Conservation (phyloP, 805 yeast species). For the Jamesozyma piceae region DNA sequence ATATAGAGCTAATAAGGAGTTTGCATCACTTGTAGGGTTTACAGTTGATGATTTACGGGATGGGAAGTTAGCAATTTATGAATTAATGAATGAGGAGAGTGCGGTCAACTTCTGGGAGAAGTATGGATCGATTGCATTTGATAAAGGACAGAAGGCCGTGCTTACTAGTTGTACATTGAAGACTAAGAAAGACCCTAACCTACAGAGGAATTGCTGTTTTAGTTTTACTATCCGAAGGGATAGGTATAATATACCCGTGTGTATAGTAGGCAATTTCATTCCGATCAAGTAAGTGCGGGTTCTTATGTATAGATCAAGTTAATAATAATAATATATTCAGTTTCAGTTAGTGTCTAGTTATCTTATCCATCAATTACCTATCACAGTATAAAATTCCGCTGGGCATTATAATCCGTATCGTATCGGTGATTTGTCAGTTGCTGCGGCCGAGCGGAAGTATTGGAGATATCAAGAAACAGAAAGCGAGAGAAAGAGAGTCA, state of each 20-base stretch:
- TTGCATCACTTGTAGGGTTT: constrained; percentile 86
- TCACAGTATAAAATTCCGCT: too few relatives aligned
- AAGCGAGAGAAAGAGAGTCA: not conserved
- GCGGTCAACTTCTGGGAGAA: constrained; percentile 97
- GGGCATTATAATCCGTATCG: too few relatives aligned
- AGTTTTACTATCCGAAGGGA: constrained; percentile 90
- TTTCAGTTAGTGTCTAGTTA: too few relatives aligned
- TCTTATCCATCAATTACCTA: too few relatives aligned
- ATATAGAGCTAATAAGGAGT: constrained; percentile 89
- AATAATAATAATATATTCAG: too few relatives aligned
- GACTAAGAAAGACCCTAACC: constrained; percentile 62
- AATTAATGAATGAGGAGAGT: constrained; percentile 89
- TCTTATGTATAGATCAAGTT: too few relatives aligned
- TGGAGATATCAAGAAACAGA: not conserved
- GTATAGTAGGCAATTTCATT: constrained; percentile 90
- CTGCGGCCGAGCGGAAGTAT: too few relatives aligned
- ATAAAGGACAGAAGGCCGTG: constrained; percentile 90
- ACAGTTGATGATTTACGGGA: constrained; percentile 84
- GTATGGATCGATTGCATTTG: constrained; percentile 93
- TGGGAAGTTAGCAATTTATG: constrained; percentile 86
- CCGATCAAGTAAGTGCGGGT: constrained; percentile 41
- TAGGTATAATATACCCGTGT: constrained; percentile 87
- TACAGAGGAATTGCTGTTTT: constrained; percentile 69
- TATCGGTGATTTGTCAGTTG: too few relatives aligned
- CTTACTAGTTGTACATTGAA: constrained; percentile 82